A percentile compares a stretch with the other conserved stretches of the same genome.
Evolutionary conservation across 2,329 filamentous ascomycete genomes (phyloP).

Genomic region (Penicillium sp.): DNA sequence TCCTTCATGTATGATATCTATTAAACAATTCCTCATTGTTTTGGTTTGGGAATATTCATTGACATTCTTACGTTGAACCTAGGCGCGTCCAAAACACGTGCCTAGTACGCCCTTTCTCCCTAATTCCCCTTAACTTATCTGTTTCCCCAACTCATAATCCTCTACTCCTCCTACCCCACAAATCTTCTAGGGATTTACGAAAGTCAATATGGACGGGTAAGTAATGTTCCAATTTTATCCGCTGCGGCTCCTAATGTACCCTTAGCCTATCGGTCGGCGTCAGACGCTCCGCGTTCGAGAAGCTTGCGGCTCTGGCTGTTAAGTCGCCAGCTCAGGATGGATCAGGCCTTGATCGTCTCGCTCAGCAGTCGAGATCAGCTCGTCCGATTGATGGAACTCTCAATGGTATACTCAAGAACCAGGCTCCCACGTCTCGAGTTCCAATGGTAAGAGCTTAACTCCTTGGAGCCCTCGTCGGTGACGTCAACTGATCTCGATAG

Average conservation of each 20-base stretch:
- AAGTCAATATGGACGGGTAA: background rate
- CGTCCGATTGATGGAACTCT: constrained; percentile 29
- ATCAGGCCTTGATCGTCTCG: constrained; percentile 39
- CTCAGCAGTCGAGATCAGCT: constrained; percentile 29
- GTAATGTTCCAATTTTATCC: background rate
- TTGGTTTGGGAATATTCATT: background rate
- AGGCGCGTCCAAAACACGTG: constrained; percentile 19
- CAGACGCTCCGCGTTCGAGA: constrained; percentile 45
- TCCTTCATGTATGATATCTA: background rate
- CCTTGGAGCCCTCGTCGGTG: background rate
- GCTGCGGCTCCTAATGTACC: constrained; percentile 7
- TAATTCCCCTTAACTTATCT: background rate
- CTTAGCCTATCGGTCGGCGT: constrained; percentile 35
- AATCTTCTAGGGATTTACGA: background rate
- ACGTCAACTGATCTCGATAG: constrained; percentile 47
- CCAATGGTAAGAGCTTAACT: constrained; percentile 36
- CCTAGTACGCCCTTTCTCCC: constrained; percentile 12
- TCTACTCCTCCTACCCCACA: background rate
- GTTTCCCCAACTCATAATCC: background rate
- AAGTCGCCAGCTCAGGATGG: constrained; percentile 29
- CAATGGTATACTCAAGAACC: constrained; percentile 38
- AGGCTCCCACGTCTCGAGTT: constrained; percentile 38
- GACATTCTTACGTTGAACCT: background rate
- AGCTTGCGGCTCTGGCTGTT: constrained; percentile 45
- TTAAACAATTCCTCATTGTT: background rate